Base-by-base conservation (phyloP, 306 rosid genomes). In the Trifolium subterraneum region DNA sequence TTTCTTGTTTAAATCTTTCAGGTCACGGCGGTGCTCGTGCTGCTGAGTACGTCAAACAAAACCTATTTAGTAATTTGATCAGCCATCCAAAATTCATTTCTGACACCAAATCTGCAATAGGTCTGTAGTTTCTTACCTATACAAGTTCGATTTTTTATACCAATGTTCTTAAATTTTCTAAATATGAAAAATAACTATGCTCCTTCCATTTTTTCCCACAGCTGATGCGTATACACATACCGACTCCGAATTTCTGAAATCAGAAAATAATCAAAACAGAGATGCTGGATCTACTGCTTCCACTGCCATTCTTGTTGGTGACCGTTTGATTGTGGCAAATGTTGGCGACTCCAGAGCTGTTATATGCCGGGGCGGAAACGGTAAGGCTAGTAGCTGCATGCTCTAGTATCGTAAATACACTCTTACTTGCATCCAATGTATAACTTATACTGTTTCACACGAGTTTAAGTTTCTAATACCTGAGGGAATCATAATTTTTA, bases 221-320 rank as follows among this genome's bases (percentile, higher is more conserved):
- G 98, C 98, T 86, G 98, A 94, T 83, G 96, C 98, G 19, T 94
- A 94, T 85, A 94, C 70, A 71, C 93, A 86, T 45, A 93, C 97
- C 55, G 98, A 93, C 81, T 81, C 93, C 3, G 97, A 94, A 79
- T 94, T 94, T 85, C 92, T 94, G 87, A 94, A 94, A 83, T 90
- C 96, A 12, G 97, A 94, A 84, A 90, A 94, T 82, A 88, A 62
- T 70, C 98, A 94, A 84, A 88, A 91, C 83, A 77, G 95, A 75
- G 98, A 94, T 81, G 98, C 97, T 78, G 98, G 98, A 67, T 94
- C 98, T 64, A 94, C 98, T 80, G 98, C 97, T 83, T 94, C 98
- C 71, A 94, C 96, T 71, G 98, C 98, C 39, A 94, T 94, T 74
- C 88, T 94, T 47, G 98, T 91, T 70, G 97, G 97, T 45, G 93